These are phyloP conservation scores for Pseudonectria buxi DNA, from an alignment of 2,329 filamentous ascomycete genomes.

Conservation along the genomic window DNA sequence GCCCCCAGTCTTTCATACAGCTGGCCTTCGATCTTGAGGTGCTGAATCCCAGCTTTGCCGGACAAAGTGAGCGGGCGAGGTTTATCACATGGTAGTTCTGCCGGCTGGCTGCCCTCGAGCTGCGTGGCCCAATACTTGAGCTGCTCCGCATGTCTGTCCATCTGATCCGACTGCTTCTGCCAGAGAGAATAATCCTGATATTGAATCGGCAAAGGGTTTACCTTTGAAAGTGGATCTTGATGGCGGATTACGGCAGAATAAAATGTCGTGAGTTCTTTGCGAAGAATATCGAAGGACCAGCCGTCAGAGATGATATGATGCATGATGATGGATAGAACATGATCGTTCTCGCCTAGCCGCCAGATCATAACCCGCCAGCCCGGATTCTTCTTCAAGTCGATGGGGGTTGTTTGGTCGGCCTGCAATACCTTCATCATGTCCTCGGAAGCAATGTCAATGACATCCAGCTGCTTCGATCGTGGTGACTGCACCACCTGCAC, in stretches of 20 bases:
- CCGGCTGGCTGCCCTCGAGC: constrained; percentile 5
- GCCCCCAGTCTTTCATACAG: background rate
- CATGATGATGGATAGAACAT: constrained; percentile 6
- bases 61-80: constrained; percentile 4
- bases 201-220: constrained; percentile 15
- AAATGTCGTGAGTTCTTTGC: constrained; percentile 13
- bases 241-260: constrained; percentile 7
- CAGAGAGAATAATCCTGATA: constrained; percentile 21
- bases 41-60: background rate
- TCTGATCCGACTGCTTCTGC: constrained; percentile 14
- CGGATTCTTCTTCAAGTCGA: background rate
- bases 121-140: constrained; percentile 12
- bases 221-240: background rate
- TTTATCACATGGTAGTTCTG: constrained; percentile 7
- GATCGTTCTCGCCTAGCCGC: background rate
- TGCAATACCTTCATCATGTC: background rate
- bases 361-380: constrained; percentile 1
- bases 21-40: background rate
- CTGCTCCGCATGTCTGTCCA: constrained; percentile 11
- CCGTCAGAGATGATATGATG: constrained; percentile 9
- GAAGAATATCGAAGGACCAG: constrained; percentile 21
- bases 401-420: constrained; percentile 1
- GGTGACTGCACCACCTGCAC: background rate
- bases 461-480: background rate
- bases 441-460: background rate